These are phyloP conservation scores for Phaeotremella fagi DNA, from an alignment of 768 basidiomycete species.

Conservation along the genomic window DNA sequence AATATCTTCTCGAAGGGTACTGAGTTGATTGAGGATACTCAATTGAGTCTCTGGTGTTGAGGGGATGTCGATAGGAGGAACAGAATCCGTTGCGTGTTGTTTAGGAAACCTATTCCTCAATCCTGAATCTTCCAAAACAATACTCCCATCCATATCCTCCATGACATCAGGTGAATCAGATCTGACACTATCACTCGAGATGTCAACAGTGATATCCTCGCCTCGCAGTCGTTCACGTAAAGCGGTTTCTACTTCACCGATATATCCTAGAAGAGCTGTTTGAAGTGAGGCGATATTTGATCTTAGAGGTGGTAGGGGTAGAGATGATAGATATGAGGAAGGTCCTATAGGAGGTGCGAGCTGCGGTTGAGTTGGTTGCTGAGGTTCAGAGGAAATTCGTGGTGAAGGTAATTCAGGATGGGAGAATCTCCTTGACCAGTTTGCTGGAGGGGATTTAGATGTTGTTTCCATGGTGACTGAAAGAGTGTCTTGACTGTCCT, in stretches of 20 bases:
- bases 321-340: constrained; percentile 3
- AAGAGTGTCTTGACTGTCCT: too few species aligned
- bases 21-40: constrained; percentile 29
- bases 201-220: neutral
- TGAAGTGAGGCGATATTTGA: constrained; percentile 29
- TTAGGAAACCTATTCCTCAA: neutral
- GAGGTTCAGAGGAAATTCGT: neutral
- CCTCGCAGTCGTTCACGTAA: constrained; percentile 24
- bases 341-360: neutral
- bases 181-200: neutral
- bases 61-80: neutral
- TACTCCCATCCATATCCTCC: neutral
- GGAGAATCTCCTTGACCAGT: too few species aligned
- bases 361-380: neutral
- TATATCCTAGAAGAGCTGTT: constrained; percentile 41
- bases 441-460: too few species aligned
- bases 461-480: too few species aligned
- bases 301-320: constrained; percentile 19
- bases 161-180: neutral
- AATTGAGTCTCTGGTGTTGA: neutral
- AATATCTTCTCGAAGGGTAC: constrained; percentile 35
- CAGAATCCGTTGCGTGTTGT: neutral
- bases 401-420: neutral
- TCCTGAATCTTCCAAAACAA: neutral
- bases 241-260: constrained; percentile 42